Conservation (phyloP, 306 rosid species). For the Cyamopsis tetragonoloba region DNA sequence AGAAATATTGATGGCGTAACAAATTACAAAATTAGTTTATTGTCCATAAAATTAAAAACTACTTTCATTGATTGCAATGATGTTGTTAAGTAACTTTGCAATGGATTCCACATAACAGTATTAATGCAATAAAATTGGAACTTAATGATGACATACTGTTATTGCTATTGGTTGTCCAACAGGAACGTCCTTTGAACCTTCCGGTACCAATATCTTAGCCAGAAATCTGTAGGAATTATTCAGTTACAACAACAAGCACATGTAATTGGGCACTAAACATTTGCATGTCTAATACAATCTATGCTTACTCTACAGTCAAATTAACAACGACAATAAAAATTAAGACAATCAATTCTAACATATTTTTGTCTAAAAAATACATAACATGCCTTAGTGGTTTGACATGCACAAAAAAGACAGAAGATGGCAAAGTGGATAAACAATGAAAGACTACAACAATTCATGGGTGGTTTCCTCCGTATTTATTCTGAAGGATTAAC, state of each 20-base stretch:
- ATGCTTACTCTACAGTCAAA: too few relatives aligned
- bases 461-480: background rate
- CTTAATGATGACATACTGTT: constrained; percentile 47
- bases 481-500: background rate
- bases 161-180: constrained; percentile 92
- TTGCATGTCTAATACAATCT: constrained; percentile 10
- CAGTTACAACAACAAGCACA: constrained; percentile 22
- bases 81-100: constrained; percentile 8
- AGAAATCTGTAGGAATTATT: constrained; percentile 57
- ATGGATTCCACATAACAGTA: constrained; percentile 1
- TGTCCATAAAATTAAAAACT: constrained; percentile 2
- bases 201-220: constrained; percentile 92
- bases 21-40: background rate
- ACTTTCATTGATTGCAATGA: constrained; percentile 16
- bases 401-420: background rate
- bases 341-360: background rate
- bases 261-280: constrained; percentile 22
- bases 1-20: background rate
- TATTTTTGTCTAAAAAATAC: background rate
- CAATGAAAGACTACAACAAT: constrained; percentile 1
- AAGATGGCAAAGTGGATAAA: constrained; percentile 1
- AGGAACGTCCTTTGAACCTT: constrained; percentile 86
- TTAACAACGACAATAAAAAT: background rate
- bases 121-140: constrained; percentile 27
- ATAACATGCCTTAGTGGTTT: background rate